A percentile compares a stretch with the other conserved stretches of the same genome.
These are phyloP conservation scores for Aphanoascus verrucosus DNA, from an alignment of 2,329 filamentous ascomycete genomes.

Conservation along the genomic window DNA sequence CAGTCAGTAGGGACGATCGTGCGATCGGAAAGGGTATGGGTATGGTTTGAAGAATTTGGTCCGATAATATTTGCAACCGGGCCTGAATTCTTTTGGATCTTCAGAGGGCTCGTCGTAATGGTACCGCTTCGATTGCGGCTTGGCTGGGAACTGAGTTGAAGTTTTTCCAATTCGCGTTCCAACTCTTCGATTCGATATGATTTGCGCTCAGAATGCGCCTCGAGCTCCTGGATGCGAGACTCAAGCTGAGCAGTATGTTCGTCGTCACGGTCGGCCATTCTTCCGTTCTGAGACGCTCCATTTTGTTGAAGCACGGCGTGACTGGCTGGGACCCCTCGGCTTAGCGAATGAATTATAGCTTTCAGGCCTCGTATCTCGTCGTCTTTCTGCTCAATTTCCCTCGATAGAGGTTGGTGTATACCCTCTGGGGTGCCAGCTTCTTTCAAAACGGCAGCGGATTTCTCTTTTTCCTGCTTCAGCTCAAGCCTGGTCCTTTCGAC, in stretches of 20 bases:
- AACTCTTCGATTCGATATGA: constrained; percentile 68
- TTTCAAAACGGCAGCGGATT: constrained; percentile 54
- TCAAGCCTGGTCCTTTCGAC: constrained; percentile 86
- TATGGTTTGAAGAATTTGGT: constrained; percentile 24
- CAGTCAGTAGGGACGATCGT: constrained; percentile 35
- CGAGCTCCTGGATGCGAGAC: constrained; percentile 67
- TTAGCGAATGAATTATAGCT: constrained; percentile 93
- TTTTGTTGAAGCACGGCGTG: constrained; percentile 22
- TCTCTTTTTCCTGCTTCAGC: constrained; percentile 76
- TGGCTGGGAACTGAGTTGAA: constrained; percentile 21
- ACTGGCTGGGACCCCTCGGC: constrained; percentile 44
- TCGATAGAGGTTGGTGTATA: constrained; percentile 37
- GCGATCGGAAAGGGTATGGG: constrained; percentile 34
- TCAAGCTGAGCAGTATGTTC: constrained; percentile 59
- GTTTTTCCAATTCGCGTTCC: constrained; percentile 59
- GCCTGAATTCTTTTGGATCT: constrained; percentile 25
- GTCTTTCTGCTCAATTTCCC: constrained; percentile 85
- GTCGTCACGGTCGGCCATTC: constrained; percentile 30
- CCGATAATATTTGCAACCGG: constrained; percentile 23
- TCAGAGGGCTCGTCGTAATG: constrained; percentile 23
- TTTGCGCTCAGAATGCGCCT: constrained; percentile 62
- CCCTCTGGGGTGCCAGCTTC: constrained; percentile 30
- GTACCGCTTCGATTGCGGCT: constrained; percentile 29
- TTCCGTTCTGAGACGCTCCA: constrained; percentile 22
- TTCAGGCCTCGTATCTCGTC: constrained; percentile 96